Evolutionary conservation across 2,329 filamentous ascomycete species (phyloP), one percentile per base, ranked within the genome.

Genomic region (Aspergillus carbonarius): DNA sequence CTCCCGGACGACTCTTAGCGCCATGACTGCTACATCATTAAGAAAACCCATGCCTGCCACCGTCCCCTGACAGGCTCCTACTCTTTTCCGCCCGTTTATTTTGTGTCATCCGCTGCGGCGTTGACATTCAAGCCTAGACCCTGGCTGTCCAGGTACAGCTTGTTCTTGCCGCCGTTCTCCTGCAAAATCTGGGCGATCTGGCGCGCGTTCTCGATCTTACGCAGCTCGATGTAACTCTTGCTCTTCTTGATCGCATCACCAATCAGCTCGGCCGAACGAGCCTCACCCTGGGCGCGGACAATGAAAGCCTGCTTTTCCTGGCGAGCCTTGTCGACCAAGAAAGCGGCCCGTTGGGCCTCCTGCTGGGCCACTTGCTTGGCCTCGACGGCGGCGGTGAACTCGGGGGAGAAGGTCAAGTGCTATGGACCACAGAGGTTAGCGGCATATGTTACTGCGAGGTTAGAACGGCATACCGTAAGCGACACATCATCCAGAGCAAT

Each of bases 241-340:
- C 85, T 96, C 89, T 98, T 99, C 91, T 98, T 99, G 87, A 99
- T 96, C 62, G 95, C 95, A 54, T 99, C 95, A 78, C 95, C 95
- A 72, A 99, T 97, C 64, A 99, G 88, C 81, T 99, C 93, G 48
- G 95, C 95, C 39, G 95, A 98, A 66, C 95, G 91, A 51, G 95
- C 95, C 82, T 99, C 95, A 92, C 95, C 95, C 87, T 98, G 95
- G 4, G 95, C 95, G 80, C 92, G 92, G 74, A 99, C 95, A 57
- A 99, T 92, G 82, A 93, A 97, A 70, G 95, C 95, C 81, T 99
- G 95, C 84, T 99, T 99, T 85, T 99, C 95, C 80, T 99, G 95
- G 67, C 95, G 89, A 55, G 95, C 95, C 82, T 98, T 97, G 87
- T 99, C 95, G 66, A 99, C 95, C 54, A 99, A 84, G 81, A 99